Conservation (phyloP, 495 filamentous ascomycete species). For the Tuber borchii region DNA sequence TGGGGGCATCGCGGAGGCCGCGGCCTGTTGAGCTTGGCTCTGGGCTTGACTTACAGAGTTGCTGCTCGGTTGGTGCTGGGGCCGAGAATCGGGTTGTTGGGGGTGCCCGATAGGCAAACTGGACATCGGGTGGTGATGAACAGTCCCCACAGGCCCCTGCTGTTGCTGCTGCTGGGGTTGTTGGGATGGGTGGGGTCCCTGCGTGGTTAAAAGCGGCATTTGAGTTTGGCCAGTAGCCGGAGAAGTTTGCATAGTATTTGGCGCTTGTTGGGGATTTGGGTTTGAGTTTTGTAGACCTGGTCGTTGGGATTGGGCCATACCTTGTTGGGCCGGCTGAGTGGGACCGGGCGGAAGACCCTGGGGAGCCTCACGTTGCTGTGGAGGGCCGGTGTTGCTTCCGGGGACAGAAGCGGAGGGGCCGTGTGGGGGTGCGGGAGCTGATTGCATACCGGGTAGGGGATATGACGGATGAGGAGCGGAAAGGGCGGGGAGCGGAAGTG, state of each 20-base stretch:
- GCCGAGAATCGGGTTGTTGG: conserved; percentile 25
- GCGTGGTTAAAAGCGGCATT: conserved; percentile 29
- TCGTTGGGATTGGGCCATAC: conserved; percentile 21
- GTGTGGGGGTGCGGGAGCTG: conserved; percentile 20
- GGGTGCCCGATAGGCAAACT: conserved; percentile 10
- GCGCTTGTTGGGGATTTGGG: conserved; percentile 23
- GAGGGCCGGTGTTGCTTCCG: conserved; percentile 21
- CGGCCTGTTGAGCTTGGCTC: conserved; percentile 32
- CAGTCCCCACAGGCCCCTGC: conserved; percentile 18
- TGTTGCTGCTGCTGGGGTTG: conserved; percentile 25
- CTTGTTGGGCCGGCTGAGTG: conserved; percentile 24
- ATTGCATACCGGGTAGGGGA: conserved; percentile 34
- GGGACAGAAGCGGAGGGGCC: background rate
- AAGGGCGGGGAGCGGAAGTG: conserved; percentile 32
- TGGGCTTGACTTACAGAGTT: conserved; percentile 28
- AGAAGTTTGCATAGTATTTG: conserved; percentile 14
- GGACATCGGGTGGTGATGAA: conserved; percentile 17
- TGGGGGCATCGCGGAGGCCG: conserved; percentile 34
- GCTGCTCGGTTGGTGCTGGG: conserved; percentile 29
- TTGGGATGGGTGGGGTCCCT: conserved; percentile 29
- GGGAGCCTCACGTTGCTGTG: conserved; percentile 29
- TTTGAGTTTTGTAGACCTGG: conserved; percentile 16
- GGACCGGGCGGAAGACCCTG: conserved; percentile 23
- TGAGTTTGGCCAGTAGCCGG: conserved; percentile 31
- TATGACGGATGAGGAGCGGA: conserved; percentile 31